Evolutionary conservation across 345 rosid species (phyloP).

Genomic region (Noccaea caerulescens): DNA sequence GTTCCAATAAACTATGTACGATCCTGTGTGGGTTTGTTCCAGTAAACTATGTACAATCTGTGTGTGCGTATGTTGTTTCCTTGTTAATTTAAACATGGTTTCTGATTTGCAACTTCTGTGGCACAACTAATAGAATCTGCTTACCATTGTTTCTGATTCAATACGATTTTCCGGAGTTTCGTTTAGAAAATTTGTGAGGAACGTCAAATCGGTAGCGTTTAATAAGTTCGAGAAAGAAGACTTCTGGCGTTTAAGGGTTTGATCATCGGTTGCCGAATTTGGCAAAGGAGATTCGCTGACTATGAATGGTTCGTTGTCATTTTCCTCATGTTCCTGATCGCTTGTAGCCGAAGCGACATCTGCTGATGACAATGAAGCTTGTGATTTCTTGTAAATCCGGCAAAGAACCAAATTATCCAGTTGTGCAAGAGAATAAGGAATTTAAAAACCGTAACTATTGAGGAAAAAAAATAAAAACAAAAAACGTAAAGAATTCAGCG

Average conservation of each 20-base stretch:
- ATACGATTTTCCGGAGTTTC: too few species aligned
- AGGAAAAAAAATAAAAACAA: too few species aligned
- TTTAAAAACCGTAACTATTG: background rate
- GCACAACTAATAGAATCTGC: too few species aligned
- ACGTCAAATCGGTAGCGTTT: conserved; percentile 71
- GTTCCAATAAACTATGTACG: too few species aligned
- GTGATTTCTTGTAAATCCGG: conserved; percentile 87
- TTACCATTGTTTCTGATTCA: too few species aligned
- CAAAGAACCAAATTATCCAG: conserved; percentile 98
- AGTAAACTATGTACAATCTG: too few species aligned
- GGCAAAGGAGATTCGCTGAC: conserved; percentile 44
- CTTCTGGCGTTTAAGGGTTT: conserved; percentile 60
- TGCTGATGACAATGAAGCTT: conserved; percentile 54
- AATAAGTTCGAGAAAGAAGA: conserved; percentile 73
- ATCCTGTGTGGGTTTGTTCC: too few species aligned
- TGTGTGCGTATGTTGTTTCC: too few species aligned
- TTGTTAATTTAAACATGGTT: too few species aligned
- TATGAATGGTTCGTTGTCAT: conserved; percentile 43
- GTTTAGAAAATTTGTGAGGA: conserved; percentile 59
- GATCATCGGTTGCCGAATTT: conserved; percentile 33
- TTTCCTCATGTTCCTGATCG: conserved; percentile 72
- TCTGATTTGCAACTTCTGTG: too few species aligned
- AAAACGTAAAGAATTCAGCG: too few species aligned
- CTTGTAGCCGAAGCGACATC: conserved; percentile 44
- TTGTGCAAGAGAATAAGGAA: conserved; percentile 52